Evolutionary conservation across 805 yeast genomes (phyloP), one percentile per base, ranked within the genome.

Genomic region (Candida hungchunana): DNA sequence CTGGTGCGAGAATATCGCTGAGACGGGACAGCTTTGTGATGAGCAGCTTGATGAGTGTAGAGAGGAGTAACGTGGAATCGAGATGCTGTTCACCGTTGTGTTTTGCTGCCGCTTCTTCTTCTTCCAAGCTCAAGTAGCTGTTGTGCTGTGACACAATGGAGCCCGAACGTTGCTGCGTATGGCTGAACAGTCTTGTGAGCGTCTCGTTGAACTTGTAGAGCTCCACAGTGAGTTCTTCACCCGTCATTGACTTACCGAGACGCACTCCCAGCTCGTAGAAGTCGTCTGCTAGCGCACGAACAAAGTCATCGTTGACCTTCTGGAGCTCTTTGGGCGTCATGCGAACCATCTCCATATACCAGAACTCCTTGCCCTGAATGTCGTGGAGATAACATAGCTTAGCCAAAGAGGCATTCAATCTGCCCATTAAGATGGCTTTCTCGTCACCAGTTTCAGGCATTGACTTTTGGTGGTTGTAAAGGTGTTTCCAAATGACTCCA

Each of bases 181-280:
- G 36, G 19, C 34, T 37, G 23, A 50, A 43, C 6, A 53, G 29
- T 13, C 57, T 32, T 10, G 57, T 48, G 6, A 54, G 33, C 2
- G 52, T 43, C 38, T 53, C 56, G 20, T 54, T 51, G 31, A 54
- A 44, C 24, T 46, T 47, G 42, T 54, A 54, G 3, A 54, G 31
- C 25, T 48, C 47, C 6, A 43, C 39, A 1, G 48, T 42, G 6
- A 42, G 27, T 6, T 46, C 47, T 11, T 38, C 38, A 1, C 33
- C 37, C 9, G 24, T 7, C 26, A 42, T 14, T 11, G 39, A 31
- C 12, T 29, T 25, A 5, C 47, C 47, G 7, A 47, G 33, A 11
- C 36, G 39, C 16, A 38, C 13, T 12, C 42, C 46, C 18, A 49
- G 29, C 7, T 41, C 46, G 18, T 38, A 40, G 29, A 35, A 43